Conservation (phyloP, 2,329 filamentous ascomycete genomes). For the Ceratocystis variospora region DNA sequence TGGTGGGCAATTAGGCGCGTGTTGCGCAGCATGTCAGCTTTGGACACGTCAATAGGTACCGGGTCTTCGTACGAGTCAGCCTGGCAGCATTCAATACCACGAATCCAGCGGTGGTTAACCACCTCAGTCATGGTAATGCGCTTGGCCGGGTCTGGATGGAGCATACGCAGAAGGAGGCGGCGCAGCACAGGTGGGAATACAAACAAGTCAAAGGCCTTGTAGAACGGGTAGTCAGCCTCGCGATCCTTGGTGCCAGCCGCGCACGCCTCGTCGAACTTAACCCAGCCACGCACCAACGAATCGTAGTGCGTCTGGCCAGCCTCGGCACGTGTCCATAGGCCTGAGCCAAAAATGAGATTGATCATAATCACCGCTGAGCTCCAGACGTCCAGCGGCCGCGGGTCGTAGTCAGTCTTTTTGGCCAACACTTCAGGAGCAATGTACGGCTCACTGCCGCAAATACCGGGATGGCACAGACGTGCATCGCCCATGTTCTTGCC, state of each 20-base stretch:
- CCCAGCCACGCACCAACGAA: conserved; percentile 52
- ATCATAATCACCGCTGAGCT: conserved; percentile 72
- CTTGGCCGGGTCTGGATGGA: conserved; percentile 60
- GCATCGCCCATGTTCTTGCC: conserved; percentile 58
- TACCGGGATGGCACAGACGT: conserved; percentile 60
- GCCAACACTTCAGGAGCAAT: conserved; percentile 73
- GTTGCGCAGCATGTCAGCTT: conserved; percentile 35
- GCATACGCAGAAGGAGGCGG: conserved; percentile 63
- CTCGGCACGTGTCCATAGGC: conserved; percentile 60
- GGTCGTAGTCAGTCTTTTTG: conserved; percentile 53
- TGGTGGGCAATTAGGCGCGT: conserved; percentile 44
- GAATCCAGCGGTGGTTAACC: conserved; percentile 57
- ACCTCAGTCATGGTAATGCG: conserved; percentile 58
- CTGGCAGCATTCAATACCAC: conserved; percentile 65
- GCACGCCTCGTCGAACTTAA: conserved; percentile 41
- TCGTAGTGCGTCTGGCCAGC: conserved; percentile 45
- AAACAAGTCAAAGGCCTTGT: conserved; percentile 48
- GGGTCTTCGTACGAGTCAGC: conserved; percentile 55
- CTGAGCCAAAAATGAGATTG: conserved; percentile 56
- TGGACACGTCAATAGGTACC: conserved; percentile 41
- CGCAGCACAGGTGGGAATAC: conserved; percentile 56
- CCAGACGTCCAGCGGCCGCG: conserved; percentile 74
- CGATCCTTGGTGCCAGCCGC: conserved; percentile 3
- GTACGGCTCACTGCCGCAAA: conserved; percentile 75
- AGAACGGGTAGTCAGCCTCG: conserved; percentile 45